Evolutionary conservation across 768 basidiomycete species (phyloP).

Genomic region (Podaxis sp.): DNA sequence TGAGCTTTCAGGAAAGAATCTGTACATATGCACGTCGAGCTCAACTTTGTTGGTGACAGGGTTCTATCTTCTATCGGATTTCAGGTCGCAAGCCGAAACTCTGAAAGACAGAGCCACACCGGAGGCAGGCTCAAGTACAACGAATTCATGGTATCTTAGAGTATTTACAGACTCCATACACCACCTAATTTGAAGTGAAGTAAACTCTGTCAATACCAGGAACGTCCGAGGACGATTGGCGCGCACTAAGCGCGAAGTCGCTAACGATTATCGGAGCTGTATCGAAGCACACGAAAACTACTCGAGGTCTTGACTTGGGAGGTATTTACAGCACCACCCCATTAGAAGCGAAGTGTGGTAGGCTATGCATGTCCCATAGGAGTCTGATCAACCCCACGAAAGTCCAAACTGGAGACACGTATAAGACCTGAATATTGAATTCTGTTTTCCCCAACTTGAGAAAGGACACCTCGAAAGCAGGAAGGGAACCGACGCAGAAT

Average conservation of each 20-base stretch:
- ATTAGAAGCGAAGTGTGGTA: no score
- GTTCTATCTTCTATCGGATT: conserved; percentile 35
- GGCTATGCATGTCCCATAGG: no score
- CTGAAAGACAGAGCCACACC: background rate
- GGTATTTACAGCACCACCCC: no score
- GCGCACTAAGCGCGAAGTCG: no score
- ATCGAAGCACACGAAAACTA: no score
- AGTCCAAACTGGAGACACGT: background rate
- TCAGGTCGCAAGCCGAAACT: conserved; percentile 22
- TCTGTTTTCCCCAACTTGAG: background rate
- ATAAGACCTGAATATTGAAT: background rate
- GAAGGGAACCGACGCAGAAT: background rate
- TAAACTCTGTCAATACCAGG: no score
- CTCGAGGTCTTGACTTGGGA: no score
- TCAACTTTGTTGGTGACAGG: conserved; percentile 20
- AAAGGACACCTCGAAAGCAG: background rate
- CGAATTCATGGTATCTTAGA: background rate
- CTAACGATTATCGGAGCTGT: no score
- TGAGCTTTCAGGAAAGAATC: conserved; percentile 20
- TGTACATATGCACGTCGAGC: background rate
- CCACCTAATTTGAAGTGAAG: no score
- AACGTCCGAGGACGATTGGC: no score
- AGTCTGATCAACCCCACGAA: background rate
- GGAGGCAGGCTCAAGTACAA: background rate
- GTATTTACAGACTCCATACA: no score